Evolutionary conservation across 2,329 filamentous ascomycete genomes (phyloP), one percentile per base, ranked within the genome.

Genomic region (Claviceps sp.): DNA sequence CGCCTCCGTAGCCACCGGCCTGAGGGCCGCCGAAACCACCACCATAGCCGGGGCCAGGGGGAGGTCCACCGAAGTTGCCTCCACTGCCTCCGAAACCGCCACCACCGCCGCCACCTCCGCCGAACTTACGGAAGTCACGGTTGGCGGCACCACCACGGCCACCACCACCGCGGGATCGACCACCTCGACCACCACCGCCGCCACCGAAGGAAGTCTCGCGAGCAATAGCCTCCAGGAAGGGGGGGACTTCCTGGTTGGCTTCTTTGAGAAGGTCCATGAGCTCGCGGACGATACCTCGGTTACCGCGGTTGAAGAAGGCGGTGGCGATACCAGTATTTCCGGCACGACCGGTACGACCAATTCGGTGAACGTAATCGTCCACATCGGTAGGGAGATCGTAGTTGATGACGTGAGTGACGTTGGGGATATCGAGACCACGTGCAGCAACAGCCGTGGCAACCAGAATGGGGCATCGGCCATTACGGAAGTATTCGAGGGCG

Each of bases 301-400:
- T 98, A 65, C 91, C 91, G 67, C 93, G 91, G 81, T 98, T 98
- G 85, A 98, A 97, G 80, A 98, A 98, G 53, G 93, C 93, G 61
- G 93, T 98, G 5, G 93, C 88, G 60, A 95, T 84, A 85, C 93
- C 93, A 63, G 91, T 97, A 78, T 98, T 98, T 70, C 93, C 93
- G 59, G 93, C 93, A 89, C 93, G 93, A 67, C 93, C 93, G 59
- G 93, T 98, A 91, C 93, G 93, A 84, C 93, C 93, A 65, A 98
- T 98, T 70, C 93, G 88, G 73, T 98, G 93, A 54, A 98, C 93
- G 62, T 98, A 98, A 72, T 97, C 93, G 64, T 97, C 93, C 63
- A 97, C 95, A 65, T 97, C 93, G 52, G 90, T 96, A 48, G 93
- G 93, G n/a, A 98, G 80, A 70, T 98, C 93, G 70, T 98, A 98